These are phyloP conservation scores for Xerophyta viscosa DNA, from an alignment of 106 monocot species.

Conservation along the genomic window DNA sequence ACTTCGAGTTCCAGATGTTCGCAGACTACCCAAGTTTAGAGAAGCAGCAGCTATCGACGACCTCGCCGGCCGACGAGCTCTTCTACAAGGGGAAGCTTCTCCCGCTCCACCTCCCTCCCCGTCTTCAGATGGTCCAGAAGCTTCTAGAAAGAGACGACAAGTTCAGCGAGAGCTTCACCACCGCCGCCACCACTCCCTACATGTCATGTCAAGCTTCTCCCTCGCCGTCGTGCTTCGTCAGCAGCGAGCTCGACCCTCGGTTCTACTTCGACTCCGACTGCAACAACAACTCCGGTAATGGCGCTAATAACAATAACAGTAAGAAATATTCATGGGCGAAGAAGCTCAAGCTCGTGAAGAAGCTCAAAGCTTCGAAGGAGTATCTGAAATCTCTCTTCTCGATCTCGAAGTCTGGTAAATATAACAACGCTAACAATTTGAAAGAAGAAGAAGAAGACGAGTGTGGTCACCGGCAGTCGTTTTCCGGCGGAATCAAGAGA, in stretches of 20 bases:
- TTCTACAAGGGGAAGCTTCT: slow-evolving; percentile 61
- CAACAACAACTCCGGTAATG: background rate
- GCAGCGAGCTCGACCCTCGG: slow-evolving; percentile 11
- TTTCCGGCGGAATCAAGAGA: slow-evolving; percentile 36
- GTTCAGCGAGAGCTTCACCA: background rate
- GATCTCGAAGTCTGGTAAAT: slow-evolving; percentile 9
- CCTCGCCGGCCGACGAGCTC: slow-evolving; percentile 53
- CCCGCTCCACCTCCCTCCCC: slow-evolving; percentile 45
- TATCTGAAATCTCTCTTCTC: slow-evolving; percentile 48
- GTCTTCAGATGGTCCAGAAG: slow-evolving; percentile 36
- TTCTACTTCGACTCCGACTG: slow-evolving; percentile 11
- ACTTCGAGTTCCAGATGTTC: slow-evolving; percentile 43
- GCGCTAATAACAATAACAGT: background rate
- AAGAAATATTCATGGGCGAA: slow-evolving; percentile 16
- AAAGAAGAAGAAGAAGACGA: background rate
- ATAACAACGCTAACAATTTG: slow-evolving; percentile 3
- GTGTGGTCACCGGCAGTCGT: slow-evolving; percentile 25
- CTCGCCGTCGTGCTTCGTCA: slow-evolving; percentile 14
- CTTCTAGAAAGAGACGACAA: slow-evolving; percentile 11
- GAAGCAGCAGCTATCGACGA: slow-evolving; percentile 7
- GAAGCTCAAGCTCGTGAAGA: slow-evolving; percentile 29
- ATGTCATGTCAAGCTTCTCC: slow-evolving; percentile 26
- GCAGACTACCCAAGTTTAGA: background rate
- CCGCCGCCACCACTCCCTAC: slow-evolving; percentile 12
- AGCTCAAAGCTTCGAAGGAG: slow-evolving; percentile 44